Conservation (phyloP, 2,329 filamentous ascomycete genomes). For the Lasiodiplodia hormozganensis region DNA sequence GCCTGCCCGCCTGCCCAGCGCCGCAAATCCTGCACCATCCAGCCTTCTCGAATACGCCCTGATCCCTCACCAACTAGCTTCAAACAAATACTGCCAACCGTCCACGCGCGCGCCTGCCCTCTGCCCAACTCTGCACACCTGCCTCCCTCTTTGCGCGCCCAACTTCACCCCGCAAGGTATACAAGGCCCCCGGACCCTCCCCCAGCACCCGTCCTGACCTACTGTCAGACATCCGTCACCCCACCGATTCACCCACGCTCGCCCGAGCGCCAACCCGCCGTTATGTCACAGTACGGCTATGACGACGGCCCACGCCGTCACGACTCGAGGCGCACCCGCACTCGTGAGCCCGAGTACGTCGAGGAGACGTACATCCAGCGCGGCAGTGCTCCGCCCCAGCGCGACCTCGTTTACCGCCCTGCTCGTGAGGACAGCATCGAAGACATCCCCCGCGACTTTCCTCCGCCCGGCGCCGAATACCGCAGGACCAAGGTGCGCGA, state of each 20-base stretch:
- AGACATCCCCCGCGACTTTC: constrained; percentile 84
- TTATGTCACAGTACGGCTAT: constrained; percentile 59
- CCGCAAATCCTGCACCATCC: constrained; percentile 14
- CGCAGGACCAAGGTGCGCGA: constrained; percentile 57
- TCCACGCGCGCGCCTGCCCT: constrained; percentile 21
- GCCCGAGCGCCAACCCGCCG: constrained; percentile 9
- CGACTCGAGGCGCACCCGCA: constrained; percentile 47
- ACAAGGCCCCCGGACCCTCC: not conserved
- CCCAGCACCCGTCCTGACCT: not conserved
- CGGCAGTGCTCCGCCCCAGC: constrained; percentile 49
- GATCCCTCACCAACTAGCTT: constrained; percentile 16
- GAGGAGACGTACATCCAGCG: constrained; percentile 58
- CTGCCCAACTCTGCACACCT: constrained; percentile 12
- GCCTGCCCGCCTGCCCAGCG: constrained; percentile 17
- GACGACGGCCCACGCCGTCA: constrained; percentile 54
- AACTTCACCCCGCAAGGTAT: constrained; percentile 9
- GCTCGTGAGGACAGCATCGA: constrained; percentile 82
- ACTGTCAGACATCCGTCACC: not conserved
- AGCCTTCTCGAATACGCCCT: constrained; percentile 8
- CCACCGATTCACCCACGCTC: constrained; percentile 1
- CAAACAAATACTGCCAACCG: constrained; percentile 20
- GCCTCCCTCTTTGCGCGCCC: constrained; percentile 20
- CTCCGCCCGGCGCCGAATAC: constrained; percentile 66
- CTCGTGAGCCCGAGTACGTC: constrained; percentile 58
- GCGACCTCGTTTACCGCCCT: constrained; percentile 59